Conservation (phyloP, 2,329 filamentous ascomycete species). For the Helicocarpus griseus region DNA sequence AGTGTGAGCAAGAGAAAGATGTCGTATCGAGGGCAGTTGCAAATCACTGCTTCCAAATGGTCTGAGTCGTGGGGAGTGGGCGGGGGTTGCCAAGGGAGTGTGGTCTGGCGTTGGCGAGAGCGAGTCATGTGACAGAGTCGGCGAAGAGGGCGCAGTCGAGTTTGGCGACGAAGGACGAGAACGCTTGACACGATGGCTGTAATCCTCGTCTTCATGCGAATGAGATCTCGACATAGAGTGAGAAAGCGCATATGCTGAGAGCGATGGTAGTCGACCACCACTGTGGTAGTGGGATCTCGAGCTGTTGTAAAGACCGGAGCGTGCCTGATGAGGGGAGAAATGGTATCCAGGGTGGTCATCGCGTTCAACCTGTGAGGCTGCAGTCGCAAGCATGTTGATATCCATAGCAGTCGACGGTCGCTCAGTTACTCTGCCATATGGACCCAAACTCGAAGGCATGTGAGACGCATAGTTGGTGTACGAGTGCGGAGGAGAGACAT, state of each 20-base stretch:
- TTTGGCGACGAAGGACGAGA: slow-evolving; percentile 90
- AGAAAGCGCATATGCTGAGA: slow-evolving; percentile 63
- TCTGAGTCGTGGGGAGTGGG: slow-evolving; percentile 83
- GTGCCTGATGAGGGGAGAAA: slow-evolving; percentile 18
- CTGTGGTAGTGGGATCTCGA: slow-evolving; percentile 15
- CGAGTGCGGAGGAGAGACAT: slow-evolving; percentile 88
- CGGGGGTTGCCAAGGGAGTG: slow-evolving; percentile 94
- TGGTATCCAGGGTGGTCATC: slow-evolving; percentile 41
- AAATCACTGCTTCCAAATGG: slow-evolving; percentile 62
- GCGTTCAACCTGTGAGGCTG: slow-evolving; percentile 57
- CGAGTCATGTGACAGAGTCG: slow-evolving; percentile 93
- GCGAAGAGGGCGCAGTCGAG: slow-evolving; percentile 90
- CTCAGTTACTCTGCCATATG: slow-evolving; percentile 44
- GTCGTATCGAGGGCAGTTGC: slow-evolving; percentile 78
- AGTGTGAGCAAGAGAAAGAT: slow-evolving; percentile 56
- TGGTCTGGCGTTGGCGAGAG: slow-evolving; percentile 92
- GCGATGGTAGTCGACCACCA: slow-evolving; percentile 59
- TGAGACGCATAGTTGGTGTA: slow-evolving; percentile 56
- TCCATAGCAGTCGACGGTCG: slow-evolving; percentile 44
- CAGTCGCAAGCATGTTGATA: slow-evolving; percentile 60
- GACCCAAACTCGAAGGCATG: slow-evolving; percentile 47
- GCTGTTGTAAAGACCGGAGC: slow-evolving; percentile 22
- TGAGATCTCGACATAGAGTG: slow-evolving; percentile 80
- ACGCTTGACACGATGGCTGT: slow-evolving; percentile 77
- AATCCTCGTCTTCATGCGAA: slow-evolving; percentile 54